Evolutionary conservation across 2,329 filamentous ascomycete species (phyloP).

Genomic region (Diaporthe vexans): DNA sequence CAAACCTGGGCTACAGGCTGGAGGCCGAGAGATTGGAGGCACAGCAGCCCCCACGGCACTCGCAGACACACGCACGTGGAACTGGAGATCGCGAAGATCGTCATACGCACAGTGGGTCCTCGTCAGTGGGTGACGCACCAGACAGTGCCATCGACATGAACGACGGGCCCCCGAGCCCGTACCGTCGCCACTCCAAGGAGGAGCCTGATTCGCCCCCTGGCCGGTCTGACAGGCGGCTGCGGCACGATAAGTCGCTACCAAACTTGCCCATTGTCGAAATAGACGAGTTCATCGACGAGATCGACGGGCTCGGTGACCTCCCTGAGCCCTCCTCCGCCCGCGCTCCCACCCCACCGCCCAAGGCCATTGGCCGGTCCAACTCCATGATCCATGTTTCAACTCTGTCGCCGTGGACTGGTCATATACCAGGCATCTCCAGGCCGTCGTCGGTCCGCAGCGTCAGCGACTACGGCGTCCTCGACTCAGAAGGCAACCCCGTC

Average conservation of each 20-base stretch:
- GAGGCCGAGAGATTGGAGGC: slow-evolving; percentile 41
- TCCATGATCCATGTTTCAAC: slow-evolving; percentile 11
- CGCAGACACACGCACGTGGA: slow-evolving; percentile 21
- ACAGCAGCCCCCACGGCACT: slow-evolving; percentile 6
- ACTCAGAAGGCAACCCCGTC: slow-evolving; percentile 36
- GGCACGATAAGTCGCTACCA: slow-evolving; percentile 42
- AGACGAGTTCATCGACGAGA: slow-evolving; percentile 49
- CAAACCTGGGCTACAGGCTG: slow-evolving; percentile 36
- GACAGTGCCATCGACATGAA: slow-evolving; percentile 58
- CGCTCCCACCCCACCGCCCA: slow-evolving; percentile 49
- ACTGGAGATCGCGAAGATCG: slow-evolving; percentile 29
- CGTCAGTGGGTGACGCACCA: slow-evolving; percentile 53
- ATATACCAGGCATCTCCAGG: slow-evolving; percentile 13
- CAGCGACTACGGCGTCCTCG: slow-evolving; percentile 36
- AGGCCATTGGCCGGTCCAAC: slow-evolving; percentile 43
- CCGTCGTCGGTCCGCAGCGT: slow-evolving; percentile 37
- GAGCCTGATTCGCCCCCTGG: slow-evolving; percentile 28
- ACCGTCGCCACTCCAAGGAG: slow-evolving; percentile 42
- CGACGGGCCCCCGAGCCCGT: slow-evolving; percentile 46
- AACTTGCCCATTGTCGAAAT: slow-evolving; percentile 49
- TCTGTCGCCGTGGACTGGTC: slow-evolving; percentile 1
- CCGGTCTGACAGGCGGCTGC: slow-evolving; percentile 22
- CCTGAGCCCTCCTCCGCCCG: slow-evolving; percentile 41
- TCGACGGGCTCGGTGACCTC: slow-evolving; percentile 37
- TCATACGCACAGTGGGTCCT: slow-evolving; percentile 39